A percentile compares a stretch with the other conserved stretches of the same genome.
Evolutionary conservation across 2,329 filamentous ascomycete genomes (phyloP).

Genomic region (Ophiocordyceps robertsii): DNA sequence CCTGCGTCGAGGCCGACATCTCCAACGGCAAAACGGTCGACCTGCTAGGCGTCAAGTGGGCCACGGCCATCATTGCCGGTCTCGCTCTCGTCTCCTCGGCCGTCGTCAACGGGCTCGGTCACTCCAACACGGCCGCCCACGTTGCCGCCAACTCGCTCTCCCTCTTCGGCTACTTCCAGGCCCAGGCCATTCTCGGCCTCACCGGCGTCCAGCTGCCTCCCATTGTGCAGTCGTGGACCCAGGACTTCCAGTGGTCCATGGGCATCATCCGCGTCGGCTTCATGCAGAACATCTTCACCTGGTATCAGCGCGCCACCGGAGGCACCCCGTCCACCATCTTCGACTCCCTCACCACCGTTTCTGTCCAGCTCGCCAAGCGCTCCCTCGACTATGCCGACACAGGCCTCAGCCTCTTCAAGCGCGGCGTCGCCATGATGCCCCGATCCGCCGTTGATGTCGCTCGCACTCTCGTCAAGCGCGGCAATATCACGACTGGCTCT

Average conservation of each 20-base stretch:
- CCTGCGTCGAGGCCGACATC: slow-evolving; percentile 76
- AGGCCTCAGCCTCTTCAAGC: slow-evolving; percentile 34
- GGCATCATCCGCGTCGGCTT: slow-evolving; percentile 83
- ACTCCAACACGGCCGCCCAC: slow-evolving; percentile 88
- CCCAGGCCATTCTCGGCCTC: slow-evolving; percentile 82
- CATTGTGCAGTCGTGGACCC: slow-evolving; percentile 84
- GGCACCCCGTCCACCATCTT: slow-evolving; percentile 71
- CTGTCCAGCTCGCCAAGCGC: slow-evolving; percentile 69
- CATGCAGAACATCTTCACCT: slow-evolving; percentile 78
- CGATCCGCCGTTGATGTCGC: slow-evolving; percentile 21
- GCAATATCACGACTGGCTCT: slow-evolving; percentile 36
- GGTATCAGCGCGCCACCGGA: slow-evolving; percentile 90
- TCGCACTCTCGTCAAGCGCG: slow-evolving; percentile 36
- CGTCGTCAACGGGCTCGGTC: slow-evolving; percentile 77
- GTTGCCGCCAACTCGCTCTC: slow-evolving; percentile 87
- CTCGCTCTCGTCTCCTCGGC: slow-evolving; percentile 74
- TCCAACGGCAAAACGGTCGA: slow-evolving; percentile 91
- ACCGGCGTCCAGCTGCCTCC: slow-evolving; percentile 71
- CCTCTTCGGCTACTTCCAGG: slow-evolving; percentile 91
- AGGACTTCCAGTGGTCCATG: slow-evolving; percentile 98
- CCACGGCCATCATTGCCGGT: slow-evolving; percentile 75
- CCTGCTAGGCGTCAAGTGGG: slow-evolving; percentile 78
- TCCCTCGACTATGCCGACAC: slow-evolving; percentile 22
- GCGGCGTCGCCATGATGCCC: slow-evolving; percentile 39
- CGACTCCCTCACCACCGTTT: slow-evolving; percentile 58